These are phyloP conservation scores for Wickerhamomyces tratensis DNA, from an alignment of 805 yeast species.

Conservation along the genomic window DNA sequence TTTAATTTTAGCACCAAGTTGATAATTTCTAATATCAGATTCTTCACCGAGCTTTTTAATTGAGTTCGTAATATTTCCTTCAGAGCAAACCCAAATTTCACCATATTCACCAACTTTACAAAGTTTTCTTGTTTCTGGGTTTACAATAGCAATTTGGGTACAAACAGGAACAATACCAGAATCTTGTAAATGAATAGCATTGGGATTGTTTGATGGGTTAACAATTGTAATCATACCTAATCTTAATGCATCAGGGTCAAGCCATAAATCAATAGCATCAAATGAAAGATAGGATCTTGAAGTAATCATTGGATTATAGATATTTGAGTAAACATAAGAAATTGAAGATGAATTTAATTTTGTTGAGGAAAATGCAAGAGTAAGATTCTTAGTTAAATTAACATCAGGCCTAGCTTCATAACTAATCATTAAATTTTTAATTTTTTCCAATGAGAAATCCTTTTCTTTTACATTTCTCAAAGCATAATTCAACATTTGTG, in stretches of 20 bases:
- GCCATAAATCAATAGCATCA: conserved; percentile 78
- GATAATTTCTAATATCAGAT: conserved; percentile 16
- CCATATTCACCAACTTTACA: conserved; percentile 92
- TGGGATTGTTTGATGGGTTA: conserved; percentile 58
- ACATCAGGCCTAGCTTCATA: conserved; percentile 67
- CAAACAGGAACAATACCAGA: conserved; percentile 95
- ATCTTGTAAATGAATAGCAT: conserved; percentile 75
- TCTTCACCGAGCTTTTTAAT: conserved; percentile 36
- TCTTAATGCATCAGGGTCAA: conserved; percentile 83
- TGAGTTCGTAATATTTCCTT: conserved; percentile 58
- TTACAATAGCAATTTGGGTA: conserved; percentile 88
- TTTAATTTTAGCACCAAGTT: conserved; percentile 53
- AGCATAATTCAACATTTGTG: conserved; percentile 74
- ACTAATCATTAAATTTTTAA: conserved; percentile 79
- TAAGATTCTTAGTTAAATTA: conserved; percentile 44
- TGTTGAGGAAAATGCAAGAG: conserved; percentile 53
- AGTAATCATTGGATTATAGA: conserved; percentile 73
- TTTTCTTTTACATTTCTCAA: conserved; percentile 49
- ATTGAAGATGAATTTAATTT: conserved; percentile 60
- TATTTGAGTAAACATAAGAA: conserved; percentile 70
- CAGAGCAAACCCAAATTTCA: conserved; percentile 94
- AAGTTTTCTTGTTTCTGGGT: conserved; percentile 76
- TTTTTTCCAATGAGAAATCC: conserved; percentile 40
- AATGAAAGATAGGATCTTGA: conserved; percentile 81
- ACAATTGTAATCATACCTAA: conserved; percentile 80